A percentile compares a stretch with the other conserved stretches of the same genome.
These are phyloP conservation scores for Colletotrichum sp. DNA, from an alignment of 2,329 filamentous ascomycete species.

Conservation along the genomic window DNA sequence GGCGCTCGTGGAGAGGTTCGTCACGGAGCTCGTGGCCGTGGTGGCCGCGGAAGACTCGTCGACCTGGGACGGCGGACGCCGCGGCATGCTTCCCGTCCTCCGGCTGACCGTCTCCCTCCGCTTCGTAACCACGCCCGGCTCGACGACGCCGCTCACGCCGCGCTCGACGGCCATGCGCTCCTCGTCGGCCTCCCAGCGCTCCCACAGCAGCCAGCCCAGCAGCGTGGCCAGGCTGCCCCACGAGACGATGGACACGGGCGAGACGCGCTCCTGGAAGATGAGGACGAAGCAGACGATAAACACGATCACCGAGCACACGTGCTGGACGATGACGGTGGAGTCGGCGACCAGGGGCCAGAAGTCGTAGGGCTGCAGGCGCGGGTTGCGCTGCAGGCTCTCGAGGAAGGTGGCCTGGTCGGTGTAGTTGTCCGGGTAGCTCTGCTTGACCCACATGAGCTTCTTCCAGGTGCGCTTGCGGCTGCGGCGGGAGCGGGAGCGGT, in stretches of 20 bases:
- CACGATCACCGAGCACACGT: slow-evolving; percentile 92
- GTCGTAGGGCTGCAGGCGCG: slow-evolving; percentile 90
- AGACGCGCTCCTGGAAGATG: slow-evolving; percentile 87
- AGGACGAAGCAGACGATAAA: slow-evolving; percentile 94
- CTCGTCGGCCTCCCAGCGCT: slow-evolving; percentile 83
- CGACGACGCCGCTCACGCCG: slow-evolving; percentile 40
- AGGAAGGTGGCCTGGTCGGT: slow-evolving; percentile 97
- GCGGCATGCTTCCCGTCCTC: slow-evolving; percentile 38
- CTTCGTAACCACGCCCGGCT: slow-evolving; percentile 24
- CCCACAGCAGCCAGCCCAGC: slow-evolving; percentile 89
- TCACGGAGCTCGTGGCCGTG: slow-evolving; percentile 3
- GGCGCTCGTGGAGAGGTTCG: neutral
- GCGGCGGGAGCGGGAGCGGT: slow-evolving; percentile 68
- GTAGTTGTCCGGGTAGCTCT: slow-evolving; percentile 98
- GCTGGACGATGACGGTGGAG: slow-evolving; percentile 95
- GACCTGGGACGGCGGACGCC: slow-evolving; percentile 30
- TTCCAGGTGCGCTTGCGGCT: slow-evolving; percentile 82
- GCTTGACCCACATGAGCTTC: slow-evolving; percentile 97
- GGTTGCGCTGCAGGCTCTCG: slow-evolving; percentile 93
- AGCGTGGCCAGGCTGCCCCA: slow-evolving; percentile 85
- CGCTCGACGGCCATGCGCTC: slow-evolving; percentile 13
- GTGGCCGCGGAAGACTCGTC: slow-evolving; percentile 4
- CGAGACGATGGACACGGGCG: slow-evolving; percentile 85
- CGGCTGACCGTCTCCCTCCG: slow-evolving; percentile 36
- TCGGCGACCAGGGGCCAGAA: slow-evolving; percentile 98